Evolutionary conservation across 148 eudicot species (phyloP).

Genomic region (Limonium bicolor): DNA sequence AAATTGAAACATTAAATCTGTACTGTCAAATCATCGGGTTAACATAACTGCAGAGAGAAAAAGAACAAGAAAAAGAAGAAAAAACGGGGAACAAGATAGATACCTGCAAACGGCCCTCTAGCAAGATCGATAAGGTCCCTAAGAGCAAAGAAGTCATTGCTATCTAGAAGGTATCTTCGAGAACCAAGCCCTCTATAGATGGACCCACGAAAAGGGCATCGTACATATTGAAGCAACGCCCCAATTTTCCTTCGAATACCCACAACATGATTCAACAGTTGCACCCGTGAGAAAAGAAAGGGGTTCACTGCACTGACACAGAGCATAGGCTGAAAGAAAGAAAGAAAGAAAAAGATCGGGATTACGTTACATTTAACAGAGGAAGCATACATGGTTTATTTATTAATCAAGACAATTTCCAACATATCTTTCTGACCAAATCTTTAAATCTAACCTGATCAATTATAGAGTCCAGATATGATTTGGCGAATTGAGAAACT

Average conservation of each 20-base stretch:
- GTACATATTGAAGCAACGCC: conserved; percentile 69
- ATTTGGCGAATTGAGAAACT: conserved; percentile 87
- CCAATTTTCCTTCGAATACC: conserved; percentile 66
- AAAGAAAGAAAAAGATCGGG: conserved; percentile 2
- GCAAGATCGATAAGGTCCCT: conserved; percentile 87
- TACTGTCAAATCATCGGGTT: too few relatives aligned
- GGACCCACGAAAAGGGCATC: conserved; percentile 76
- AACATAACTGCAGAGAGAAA: too few relatives aligned
- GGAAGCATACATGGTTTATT: too few relatives aligned
- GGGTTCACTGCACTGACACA: conserved; percentile 96
- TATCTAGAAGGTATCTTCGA: conserved; percentile 91
- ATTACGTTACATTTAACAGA: too few relatives aligned
- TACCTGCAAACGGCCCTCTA: conserved; percentile 96
- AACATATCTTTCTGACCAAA: neutral
- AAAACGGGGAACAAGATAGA: neutral
- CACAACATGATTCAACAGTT: conserved; percentile 58
- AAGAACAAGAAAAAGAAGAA: neutral
- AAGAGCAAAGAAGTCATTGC: conserved; percentile 83
- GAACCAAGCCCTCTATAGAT: conserved; percentile 70
- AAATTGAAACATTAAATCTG: too few relatives aligned
- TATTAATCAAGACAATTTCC: too few relatives aligned
- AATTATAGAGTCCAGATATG: conserved; percentile 64
- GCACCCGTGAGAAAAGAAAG: conserved; percentile 65
- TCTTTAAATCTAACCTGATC: conserved; percentile 4
- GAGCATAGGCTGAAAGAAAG: conserved; percentile 79